phyloP scores from a whole-genome alignment of 371 early-diverging fungal genomes.

The Dinochytrium kinnereticum region DNA sequence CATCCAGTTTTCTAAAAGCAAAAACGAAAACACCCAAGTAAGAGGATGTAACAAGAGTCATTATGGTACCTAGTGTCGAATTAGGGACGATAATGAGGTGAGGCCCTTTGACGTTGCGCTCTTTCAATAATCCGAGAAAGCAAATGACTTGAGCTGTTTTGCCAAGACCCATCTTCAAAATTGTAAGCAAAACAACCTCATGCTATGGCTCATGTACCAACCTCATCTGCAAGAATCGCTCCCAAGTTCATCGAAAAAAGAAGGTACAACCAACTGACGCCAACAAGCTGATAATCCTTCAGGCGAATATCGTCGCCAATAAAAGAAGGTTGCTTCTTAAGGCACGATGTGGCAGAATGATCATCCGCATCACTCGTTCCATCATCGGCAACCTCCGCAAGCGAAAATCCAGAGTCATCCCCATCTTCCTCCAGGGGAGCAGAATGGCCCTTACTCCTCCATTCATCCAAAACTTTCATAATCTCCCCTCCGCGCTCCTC shows the following conservation, averaged over 20 bases:
- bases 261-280: slow-evolving; percentile 90
- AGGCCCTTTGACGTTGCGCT: slow-evolving; percentile 61
- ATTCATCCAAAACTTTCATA: slow-evolving; percentile 51
- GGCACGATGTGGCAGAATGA: slow-evolving; percentile 40
- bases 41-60: slow-evolving; percentile 76
- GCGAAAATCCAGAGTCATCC: neutral
- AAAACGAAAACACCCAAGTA: slow-evolving; percentile 9
- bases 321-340: slow-evolving; percentile 60
- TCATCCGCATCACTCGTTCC: slow-evolving; percentile 28
- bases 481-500: slow-evolving; percentile 63
- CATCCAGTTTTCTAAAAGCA: slow-evolving; percentile 76
- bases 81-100: slow-evolving; percentile 88
- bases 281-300: slow-evolving; percentile 92
- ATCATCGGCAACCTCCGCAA: slow-evolving; percentile 8
- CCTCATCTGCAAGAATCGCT: slow-evolving; percentile 90
- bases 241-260: slow-evolving; percentile 79
- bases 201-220: slow-evolving; percentile 18
- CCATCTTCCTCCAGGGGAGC: neutral
- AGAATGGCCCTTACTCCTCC: neutral
- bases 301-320: slow-evolving; percentile 65
- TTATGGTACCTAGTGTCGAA: slow-evolving; percentile 68
- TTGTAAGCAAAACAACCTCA: neutral
- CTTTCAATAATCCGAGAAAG: slow-evolving; percentile 73
- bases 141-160: slow-evolving; percentile 96
- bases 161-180: slow-evolving; percentile 89